Base-by-base conservation (phyloP, 2,329 filamentous ascomycete genomes). In the Xenoacremonium recifei region DNA sequence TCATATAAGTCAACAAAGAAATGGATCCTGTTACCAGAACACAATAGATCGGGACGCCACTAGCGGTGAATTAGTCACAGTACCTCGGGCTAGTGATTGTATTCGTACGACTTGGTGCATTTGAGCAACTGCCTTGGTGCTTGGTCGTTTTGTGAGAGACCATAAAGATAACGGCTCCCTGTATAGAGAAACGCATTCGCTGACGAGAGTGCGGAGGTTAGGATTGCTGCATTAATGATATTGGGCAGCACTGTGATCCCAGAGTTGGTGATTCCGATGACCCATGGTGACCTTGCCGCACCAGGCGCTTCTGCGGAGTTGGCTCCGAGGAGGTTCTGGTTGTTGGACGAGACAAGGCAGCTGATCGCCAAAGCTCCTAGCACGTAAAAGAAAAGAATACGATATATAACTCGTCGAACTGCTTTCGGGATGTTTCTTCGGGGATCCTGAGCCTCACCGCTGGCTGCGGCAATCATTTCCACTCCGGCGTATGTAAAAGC, bases 401-500 rank as follows among this genome's bases (percentile, higher is more conserved):
- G 29, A 16, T 32, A 32, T 9, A 32, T 32, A 15, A 32, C 29
- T 32, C 40, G 32, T 5, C 40, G 40, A n/a, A 42, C 37, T 15
- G 40, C 40, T 29, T 29, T 37, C 15, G 40, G 40, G 19, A 42
- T 42, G 5, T 35, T 32, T 15, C 37, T 42, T 33, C 37, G 15
- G 5, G 40, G 40, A 30, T 42, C 32, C 10, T 42, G 29, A 6
- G 40, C 32, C 30, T 42, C 40, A 12, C 40, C 40, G 16, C 34
- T 35, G 3, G 34, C 40, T 13, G 37, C 40, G 16, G 34, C 40
- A 13, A 42, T 35, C 21, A 42, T 25, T 15, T 42, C 40, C 4
- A 35, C 37, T 7, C 40, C 40, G 10, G 37, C 34, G 11, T 38
- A 42, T 27, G 34, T 42, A 21, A 42, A 42, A 5, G 40, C 40